Evolutionary conservation across 2,329 filamentous ascomycete genomes (phyloP).

Genomic region (Fusarium sp.): DNA sequence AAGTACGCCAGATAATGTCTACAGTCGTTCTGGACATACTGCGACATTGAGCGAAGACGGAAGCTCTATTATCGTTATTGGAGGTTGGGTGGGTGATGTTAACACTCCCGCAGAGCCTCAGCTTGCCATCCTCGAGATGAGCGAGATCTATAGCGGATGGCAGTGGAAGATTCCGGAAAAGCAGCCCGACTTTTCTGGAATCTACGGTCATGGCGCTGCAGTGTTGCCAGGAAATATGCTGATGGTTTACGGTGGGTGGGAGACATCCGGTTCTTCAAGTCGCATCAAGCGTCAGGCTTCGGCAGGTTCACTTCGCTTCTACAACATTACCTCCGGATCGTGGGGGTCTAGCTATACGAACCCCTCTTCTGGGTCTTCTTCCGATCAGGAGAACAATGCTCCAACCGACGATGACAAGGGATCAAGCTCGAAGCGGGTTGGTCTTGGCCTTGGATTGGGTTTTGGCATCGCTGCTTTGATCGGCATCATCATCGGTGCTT

Average conservation of each 20-base stretch:
- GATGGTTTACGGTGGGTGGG: constrained; percentile 73
- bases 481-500: constrained; percentile 59
- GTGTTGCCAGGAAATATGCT: constrained; percentile 74
- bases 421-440: constrained; percentile 41
- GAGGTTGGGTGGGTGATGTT: constrained; percentile 92
- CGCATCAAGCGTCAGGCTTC: constrained; percentile 51
- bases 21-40: constrained; percentile 90
- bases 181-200: constrained; percentile 58
- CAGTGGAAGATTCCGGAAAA: constrained; percentile 72
- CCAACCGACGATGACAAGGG: constrained; percentile 38
- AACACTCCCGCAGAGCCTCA: constrained; percentile 82
- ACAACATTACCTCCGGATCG: constrained; percentile 67
- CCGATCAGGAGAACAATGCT: constrained; percentile 29
- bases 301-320: constrained; percentile 55
- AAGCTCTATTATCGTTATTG: constrained; percentile 78
- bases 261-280: constrained; percentile 58
- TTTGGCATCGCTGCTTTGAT: constrained; percentile 68
- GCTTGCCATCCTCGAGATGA: constrained; percentile 79
- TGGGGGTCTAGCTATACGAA: constrained; percentile 65
- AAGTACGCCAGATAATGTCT: constrained; percentile 58
- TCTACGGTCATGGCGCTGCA: constrained; percentile 73
- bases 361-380: constrained; percentile 46
- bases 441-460: constrained; percentile 60
- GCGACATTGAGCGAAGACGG: constrained; percentile 85
- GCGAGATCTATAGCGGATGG: constrained; percentile 80